Percentiles rank a stretch among this genome's conserved stretches.
Evolutionary conservation across 2,329 filamentous ascomycete genomes (phyloP).

Genomic region (Ophiostoma quercus): DNA sequence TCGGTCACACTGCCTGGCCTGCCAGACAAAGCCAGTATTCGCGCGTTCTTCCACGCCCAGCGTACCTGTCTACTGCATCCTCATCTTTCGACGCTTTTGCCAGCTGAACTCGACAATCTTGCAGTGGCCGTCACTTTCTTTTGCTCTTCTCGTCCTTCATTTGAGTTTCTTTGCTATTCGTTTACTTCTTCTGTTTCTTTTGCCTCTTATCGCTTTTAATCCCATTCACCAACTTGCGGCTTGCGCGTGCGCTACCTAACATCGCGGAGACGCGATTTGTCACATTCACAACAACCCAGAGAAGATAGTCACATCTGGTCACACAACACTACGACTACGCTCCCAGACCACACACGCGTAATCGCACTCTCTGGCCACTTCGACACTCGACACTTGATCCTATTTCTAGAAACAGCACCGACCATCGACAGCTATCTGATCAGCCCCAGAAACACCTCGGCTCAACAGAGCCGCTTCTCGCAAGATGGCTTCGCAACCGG

Average conservation of each 20-base stretch:
- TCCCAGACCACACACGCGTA: background rate
- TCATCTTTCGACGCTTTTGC: background rate
- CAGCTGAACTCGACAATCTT: background rate
- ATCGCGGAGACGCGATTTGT: background rate
- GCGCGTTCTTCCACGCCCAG: constrained; percentile 14
- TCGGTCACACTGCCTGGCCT: background rate
- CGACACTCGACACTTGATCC: background rate
- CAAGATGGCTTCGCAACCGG: constrained; percentile 26
- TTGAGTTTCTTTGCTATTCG: constrained; percentile 1
- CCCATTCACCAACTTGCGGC: background rate
- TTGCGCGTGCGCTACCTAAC: background rate
- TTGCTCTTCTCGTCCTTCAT: background rate
- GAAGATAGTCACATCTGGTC: background rate
- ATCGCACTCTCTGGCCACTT: background rate
- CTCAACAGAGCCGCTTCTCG: constrained; percentile 17
- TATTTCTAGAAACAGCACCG: background rate
- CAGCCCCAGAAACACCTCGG: background rate
- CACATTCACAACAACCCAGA: background rate
- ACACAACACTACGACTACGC: background rate
- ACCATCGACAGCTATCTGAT: background rate
- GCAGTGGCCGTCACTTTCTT: background rate
- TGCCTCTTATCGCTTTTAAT: constrained; percentile 9
- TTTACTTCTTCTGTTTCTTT: background rate
- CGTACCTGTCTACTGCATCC: background rate
- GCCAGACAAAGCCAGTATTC: constrained; percentile 15